phyloP scores from a whole-genome alignment of 2,329 filamentous ascomycete species.

The Diaporthe longicolla region DNA sequence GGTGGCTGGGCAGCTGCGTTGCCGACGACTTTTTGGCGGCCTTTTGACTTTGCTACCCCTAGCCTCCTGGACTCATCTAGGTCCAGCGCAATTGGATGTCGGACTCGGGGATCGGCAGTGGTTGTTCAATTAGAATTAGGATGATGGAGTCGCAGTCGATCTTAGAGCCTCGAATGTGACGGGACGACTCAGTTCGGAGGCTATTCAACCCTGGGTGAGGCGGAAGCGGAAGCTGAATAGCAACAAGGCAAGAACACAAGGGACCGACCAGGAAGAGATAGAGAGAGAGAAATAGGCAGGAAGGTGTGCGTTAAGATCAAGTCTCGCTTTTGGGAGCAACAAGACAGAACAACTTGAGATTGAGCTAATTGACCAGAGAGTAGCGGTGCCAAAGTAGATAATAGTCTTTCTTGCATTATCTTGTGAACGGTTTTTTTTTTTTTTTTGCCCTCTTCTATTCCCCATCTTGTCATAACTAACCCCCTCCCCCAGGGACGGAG shows the following conservation, averaged over 20 bases:
- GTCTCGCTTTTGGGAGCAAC: conserved; percentile 5
- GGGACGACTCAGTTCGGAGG: background rate
- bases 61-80: background rate
- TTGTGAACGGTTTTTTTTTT: conserved; percentile 6
- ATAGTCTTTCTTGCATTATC: background rate
- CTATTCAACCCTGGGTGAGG: background rate
- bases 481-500: background rate
- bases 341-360: conserved; percentile 2
- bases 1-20: conserved; percentile 25
- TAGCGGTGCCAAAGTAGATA: conserved; percentile 19
- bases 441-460: background rate
- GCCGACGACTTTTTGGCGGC: conserved; percentile 15
- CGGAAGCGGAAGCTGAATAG: background rate
- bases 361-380: background rate
- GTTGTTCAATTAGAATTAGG: conserved; percentile 33
- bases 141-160: conserved; percentile 20
- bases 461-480: background rate
- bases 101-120: conserved; percentile 24
- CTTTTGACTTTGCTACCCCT: background rate
- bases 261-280: background rate
- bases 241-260: background rate
- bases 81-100: conserved; percentile 14
- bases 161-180: background rate
- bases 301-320: conserved; percentile 6
- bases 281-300: background rate